Base-by-base conservation (phyloP, 129 eudicot genomes). In the Chrysanthemum lavandulifolium region DNA sequence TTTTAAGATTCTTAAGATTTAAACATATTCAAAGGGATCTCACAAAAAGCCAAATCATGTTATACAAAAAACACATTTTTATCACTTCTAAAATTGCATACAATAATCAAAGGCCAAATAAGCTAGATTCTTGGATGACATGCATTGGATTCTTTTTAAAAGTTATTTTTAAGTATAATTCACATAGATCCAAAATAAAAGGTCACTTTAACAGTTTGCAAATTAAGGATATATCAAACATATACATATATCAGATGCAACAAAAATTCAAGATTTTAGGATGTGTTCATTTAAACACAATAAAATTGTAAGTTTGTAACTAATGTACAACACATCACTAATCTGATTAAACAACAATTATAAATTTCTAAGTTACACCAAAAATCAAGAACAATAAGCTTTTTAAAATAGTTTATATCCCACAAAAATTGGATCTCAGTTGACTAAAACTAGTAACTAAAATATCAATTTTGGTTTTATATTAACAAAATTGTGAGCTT, bases 1-100 rank as follows among this genome's bases (percentile, higher is more conserved):
- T 56, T 51, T 70, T 49, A 62, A 61, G 70, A 60, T 77, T 69
- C 65, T 69, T 23, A 52, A 69, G 72, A 71, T 61, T 69, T 64
- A 77, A 51, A 52, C n/a, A 65, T 51, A 51, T 61, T 21, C 61
- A 49, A 57, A 14, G 67, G 68, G 40, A 76, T 76, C 74, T 13
- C 10, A 65, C 61, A 45, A 76, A 68, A 67, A 67, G 80, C 54
- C 65, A 57, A 58, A 76, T 67, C 27, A 45, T 47, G 40, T 67
- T 43, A 50, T 56, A 11, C 27, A 14, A 15, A 40, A 56, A 73
- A 50, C 14, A 61, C 31, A 62, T 51, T 19, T 52, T 54, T 14
- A 75, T 66, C 73, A 75, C 19, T 52, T 63, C 18, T 14, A 15
- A 15, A 73, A 73, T 29, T 47, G 9, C 47, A 40, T 40, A 40